Base-by-base conservation (phyloP, 1,139 yeast genomes). In the Taphrina populina region DNA sequence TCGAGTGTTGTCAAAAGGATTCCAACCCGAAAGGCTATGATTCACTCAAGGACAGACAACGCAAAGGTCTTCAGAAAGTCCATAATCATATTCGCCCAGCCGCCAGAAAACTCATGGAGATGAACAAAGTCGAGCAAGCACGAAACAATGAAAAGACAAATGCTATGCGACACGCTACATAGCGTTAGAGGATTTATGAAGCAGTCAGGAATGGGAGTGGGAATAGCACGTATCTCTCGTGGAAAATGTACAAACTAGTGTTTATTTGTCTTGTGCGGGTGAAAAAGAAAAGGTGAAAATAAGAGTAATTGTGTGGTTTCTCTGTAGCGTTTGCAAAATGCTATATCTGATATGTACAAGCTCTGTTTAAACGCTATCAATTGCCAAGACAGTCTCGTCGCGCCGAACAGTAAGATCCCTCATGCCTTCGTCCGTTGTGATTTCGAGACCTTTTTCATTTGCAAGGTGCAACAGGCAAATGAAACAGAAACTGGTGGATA, bases 401-500 rank as follows among this genome's bases (percentile, higher is more conserved):
- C 45, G 27, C 27, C 53, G 36, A n/a, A 57, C 52, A 17, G 41
- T 36, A 13, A 57, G 30, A 15, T 57, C 59, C 34, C 37, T 24
- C 56, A 57, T 45, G 92, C 72, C 71, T 0, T 76, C 80, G 34
- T 75, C 81, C 60, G 81, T 76, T 15, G 76, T 71, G n/a, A 92
- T 79, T 2, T 74, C 69, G 44, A 88, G 73, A 0, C 92, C 92
- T 65, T 88, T 87, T 66, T 88, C 96, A 66, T 88, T 88, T 7
- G 96, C 95, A 62, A 88, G 74, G 70, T 88, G 96, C 35, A 88
- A 71, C 60, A 87, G 71, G 65, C 95, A 86, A 59, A 88, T 86
- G 65, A 88, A 88, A 65, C 88, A 86, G 69, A 86, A 85, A 71
- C 95, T 84, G 0, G 96, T 88, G 1, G 95, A 85, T 7, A 88